Conservation (phyloP, 2,329 filamentous ascomycete species). For the Fusarium decemcellulare region DNA sequence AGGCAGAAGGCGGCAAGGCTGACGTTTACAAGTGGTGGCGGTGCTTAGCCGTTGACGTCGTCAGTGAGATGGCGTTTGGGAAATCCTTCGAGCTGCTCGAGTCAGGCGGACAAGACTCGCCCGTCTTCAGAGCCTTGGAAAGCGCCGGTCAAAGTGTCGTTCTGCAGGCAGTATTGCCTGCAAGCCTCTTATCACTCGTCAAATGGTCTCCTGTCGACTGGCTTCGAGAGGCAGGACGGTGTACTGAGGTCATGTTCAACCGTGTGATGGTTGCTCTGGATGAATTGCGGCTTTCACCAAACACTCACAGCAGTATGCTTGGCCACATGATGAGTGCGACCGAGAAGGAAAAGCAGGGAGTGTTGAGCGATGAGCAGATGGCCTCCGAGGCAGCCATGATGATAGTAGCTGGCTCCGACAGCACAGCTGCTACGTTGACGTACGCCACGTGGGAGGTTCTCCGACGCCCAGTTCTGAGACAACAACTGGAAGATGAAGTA, state of each 20-base stretch:
- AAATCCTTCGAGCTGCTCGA: background rate
- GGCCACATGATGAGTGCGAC: background rate
- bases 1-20: background rate
- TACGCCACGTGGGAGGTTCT: constrained; percentile 5
- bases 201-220: background rate
- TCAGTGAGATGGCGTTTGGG: constrained; percentile 1
- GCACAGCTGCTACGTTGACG: background rate
- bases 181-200: background rate
- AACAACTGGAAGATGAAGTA: constrained; percentile 1
- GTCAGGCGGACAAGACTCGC: background rate
- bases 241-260: constrained; percentile 1
- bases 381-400: background rate
- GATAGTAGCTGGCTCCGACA: background rate
- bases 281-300: background rate
- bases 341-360: background rate
- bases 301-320: background rate
- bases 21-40: constrained; percentile 7
- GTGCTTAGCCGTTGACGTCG: constrained; percentile 1
- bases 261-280: background rate
- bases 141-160: background rate
- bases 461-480: background rate
- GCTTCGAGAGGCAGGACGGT: background rate
- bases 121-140: background rate
- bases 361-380: background rate
- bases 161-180: background rate